Conservation (phyloP, 805 yeast genomes). For the Metschnikowia sp. region DNA sequence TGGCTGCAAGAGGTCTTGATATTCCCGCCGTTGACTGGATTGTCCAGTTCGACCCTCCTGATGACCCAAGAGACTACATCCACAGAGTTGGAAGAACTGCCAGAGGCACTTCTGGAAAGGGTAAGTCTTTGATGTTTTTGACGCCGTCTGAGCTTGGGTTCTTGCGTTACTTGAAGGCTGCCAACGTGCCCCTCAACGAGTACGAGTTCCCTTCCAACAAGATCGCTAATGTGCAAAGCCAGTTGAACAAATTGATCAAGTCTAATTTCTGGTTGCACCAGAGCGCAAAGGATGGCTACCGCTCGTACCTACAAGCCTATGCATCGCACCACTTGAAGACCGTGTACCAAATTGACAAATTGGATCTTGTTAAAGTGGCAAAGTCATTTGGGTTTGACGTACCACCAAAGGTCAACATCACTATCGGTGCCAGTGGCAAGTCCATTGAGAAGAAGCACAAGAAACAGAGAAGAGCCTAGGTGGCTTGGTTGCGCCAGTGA, state of each 20-base stretch:
- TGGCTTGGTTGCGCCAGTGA: neutral
- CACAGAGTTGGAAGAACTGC: slow-evolving; percentile 99
- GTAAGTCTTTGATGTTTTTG: slow-evolving; percentile 92
- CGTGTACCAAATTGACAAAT: slow-evolving; percentile 92
- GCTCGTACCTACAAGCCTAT: slow-evolving; percentile 95
- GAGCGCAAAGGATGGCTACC: slow-evolving; percentile 95
- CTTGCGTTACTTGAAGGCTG: slow-evolving; percentile 89
- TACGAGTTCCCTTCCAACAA: slow-evolving; percentile 93
- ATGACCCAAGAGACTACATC: slow-evolving; percentile 98
- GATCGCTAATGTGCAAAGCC: slow-evolving; percentile 94
- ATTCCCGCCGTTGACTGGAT: slow-evolving; percentile 99
- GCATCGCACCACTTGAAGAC: slow-evolving; percentile 95
- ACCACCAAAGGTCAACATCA: slow-evolving; percentile 95
- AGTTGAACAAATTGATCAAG: slow-evolving; percentile 83
- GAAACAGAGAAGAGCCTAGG: slow-evolving; percentile 35
- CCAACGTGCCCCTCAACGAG: slow-evolving; percentile 96
- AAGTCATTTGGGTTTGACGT: slow-evolving; percentile 90
- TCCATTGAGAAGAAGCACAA: slow-evolving; percentile 48
- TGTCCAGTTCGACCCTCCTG: slow-evolving; percentile 98
- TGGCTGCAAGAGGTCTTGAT: slow-evolving; percentile 98
- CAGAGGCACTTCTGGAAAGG: slow-evolving; percentile 84
- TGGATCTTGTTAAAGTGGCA: slow-evolving; percentile 92
- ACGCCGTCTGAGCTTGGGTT: slow-evolving; percentile 94
- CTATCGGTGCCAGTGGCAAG: slow-evolving; percentile 90
- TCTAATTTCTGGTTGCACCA: slow-evolving; percentile 93